phyloP scores from a whole-genome alignment of 305 asterid genomes.

The Petunia hybrid region DNA sequence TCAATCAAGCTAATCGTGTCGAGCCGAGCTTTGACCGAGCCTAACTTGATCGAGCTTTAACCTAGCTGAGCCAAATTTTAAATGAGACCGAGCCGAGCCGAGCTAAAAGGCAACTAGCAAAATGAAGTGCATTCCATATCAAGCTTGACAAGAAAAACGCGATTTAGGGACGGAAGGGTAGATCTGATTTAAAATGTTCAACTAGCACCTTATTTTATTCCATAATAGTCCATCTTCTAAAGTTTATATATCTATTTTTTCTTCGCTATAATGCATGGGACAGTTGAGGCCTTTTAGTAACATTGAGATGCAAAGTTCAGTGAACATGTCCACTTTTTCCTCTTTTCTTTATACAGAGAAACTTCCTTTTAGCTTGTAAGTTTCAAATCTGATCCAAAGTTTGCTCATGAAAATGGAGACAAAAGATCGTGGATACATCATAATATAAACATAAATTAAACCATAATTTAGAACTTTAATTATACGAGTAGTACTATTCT shows the following conservation, averaged over 20 bases:
- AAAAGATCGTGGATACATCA: constrained; percentile 15
- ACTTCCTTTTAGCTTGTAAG: not conserved
- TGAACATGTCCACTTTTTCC: constrained; percentile 16
- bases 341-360: not conserved
- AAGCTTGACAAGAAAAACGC: too few species aligned
- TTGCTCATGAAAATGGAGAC: constrained; percentile 20
- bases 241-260: not conserved
- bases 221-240: not conserved
- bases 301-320: not conserved
- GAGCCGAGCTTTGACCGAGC: too few species aligned
- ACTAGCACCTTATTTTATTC: not conserved
- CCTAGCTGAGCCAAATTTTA: too few species aligned
- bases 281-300: not conserved
- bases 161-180: too few species aligned
- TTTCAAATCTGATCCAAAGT: constrained; percentile 13
- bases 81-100: too few species aligned
- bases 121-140: too few species aligned
- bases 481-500: not conserved
- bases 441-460: constrained; percentile 22
- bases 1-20: too few species aligned
- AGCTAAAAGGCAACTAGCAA: too few species aligned
- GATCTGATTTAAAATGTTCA: too few species aligned
- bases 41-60: too few species aligned
- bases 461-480: not conserved
- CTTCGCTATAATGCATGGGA: not conserved